phyloP scores from a whole-genome alignment of 192 early-diverging fungal species.

The Backusella australiensis region DNA sequence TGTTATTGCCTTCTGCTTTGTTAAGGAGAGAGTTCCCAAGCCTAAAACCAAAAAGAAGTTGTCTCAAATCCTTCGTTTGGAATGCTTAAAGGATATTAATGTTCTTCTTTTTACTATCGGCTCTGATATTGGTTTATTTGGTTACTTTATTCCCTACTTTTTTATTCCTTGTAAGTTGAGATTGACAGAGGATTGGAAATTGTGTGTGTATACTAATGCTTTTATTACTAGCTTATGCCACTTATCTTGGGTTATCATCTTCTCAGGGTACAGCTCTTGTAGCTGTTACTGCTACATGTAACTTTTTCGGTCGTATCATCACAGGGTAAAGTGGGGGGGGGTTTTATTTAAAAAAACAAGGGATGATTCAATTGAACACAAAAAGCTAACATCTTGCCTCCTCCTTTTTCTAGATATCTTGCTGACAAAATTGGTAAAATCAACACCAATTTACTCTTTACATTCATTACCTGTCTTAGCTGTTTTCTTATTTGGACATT shows the following conservation, averaged over 20 bases:
- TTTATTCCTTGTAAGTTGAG: constrained; percentile 22
- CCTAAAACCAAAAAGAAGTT: not conserved
- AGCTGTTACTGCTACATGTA: constrained; percentile 15
- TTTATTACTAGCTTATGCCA: constrained; percentile 16
- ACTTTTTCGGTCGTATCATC: constrained; percentile 30
- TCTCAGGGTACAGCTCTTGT: constrained; percentile 25
- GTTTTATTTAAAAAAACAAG: not conserved
- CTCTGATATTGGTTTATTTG: constrained; percentile 16
- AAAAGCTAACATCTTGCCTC: not conserved
- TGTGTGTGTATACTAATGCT: not conserved
- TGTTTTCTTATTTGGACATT: constrained; percentile 35
- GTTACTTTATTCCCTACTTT: constrained; percentile 32
- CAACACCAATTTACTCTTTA: constrained; percentile 31
- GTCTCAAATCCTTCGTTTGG: constrained; percentile 15
- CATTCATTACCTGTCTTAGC: constrained; percentile 19
- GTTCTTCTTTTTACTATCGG: constrained; percentile 21
- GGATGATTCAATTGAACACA: no score
- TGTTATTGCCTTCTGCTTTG: not conserved
- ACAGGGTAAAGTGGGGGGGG: constrained; percentile 18
- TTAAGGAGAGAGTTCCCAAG: constrained; percentile 11
- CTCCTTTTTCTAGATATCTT: not conserved
- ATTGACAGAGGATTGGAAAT: not conserved
- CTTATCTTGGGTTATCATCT: constrained; percentile 19
- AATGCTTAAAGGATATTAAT: constrained; percentile 17
- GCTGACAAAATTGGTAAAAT: constrained; percentile 35